Evolutionary conservation across 2,329 filamentous ascomycete genomes (phyloP), one percentile per base, ranked within the genome.

Genomic region (Xylariaceae sp.): DNA sequence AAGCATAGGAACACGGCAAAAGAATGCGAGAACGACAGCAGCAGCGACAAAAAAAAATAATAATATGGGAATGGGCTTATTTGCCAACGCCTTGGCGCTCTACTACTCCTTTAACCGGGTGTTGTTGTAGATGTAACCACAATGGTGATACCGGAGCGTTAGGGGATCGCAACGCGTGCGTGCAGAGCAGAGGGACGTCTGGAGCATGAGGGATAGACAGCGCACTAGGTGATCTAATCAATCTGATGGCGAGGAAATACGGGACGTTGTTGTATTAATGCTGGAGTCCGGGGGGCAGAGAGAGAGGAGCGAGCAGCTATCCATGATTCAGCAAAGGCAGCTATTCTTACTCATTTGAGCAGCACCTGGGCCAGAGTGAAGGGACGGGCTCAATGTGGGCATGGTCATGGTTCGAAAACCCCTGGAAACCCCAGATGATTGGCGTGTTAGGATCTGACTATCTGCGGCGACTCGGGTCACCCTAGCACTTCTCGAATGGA

Each of bases 401-500:
- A 65, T 56, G 61, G 59, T 58, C 58, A 30, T 30, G 55, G 51
- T 53, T 53, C 13, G 34, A 49, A 18, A 18, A 49, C 47, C 47
- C 9, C 47, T 23, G 15, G 15, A 11, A 15, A 65, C 57, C 61
- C 60, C 62, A 67, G 64, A 59, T 65, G 62, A 64, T 65, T 64
- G 60, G 58, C 56, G 63, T 58, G 62, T 55, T 56, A 5, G 57
- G 57, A 59, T 58, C 61, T 64, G 56, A 59, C 57, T 61, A 62
- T 55, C 60, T 45, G 58, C 57, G 51, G 63, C 65, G 60, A 59
- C 61, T 65, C 61, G 62, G 59, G 59, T 64, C 60, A 65, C 64
- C 60, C 62, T 65, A 56, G 61, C 57, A 60, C 58, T 64, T 67
- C 62, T 65, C 62, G 53, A 62, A 60, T 56, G 58, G 30, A 64